These are phyloP conservation scores for Candida glucosophila DNA, from an alignment of 1,139 yeast species.

Conservation along the genomic window DNA sequence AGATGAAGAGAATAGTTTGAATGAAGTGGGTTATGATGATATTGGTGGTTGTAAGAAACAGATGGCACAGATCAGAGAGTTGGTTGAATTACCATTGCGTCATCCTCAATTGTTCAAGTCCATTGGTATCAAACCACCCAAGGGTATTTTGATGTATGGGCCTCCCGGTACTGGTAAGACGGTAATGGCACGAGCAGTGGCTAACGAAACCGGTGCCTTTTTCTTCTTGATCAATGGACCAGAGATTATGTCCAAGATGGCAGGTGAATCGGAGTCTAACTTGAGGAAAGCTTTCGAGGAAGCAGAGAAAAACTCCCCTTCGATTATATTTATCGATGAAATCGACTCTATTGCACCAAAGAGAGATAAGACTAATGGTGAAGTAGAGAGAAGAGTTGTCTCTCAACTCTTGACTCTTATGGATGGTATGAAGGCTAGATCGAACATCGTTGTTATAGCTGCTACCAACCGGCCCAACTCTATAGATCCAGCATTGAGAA, in stretches of 20 bases:
- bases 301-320: constrained; percentile 97
- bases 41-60: constrained; percentile 99
- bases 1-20: constrained; percentile 93
- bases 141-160: constrained; percentile 95
- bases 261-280: constrained; percentile 98
- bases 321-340: constrained; percentile 96
- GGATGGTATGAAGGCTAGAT: constrained; percentile 99
- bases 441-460: constrained; percentile 87
- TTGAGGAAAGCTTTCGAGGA: constrained; percentile 97
- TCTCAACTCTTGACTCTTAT: constrained; percentile 92
- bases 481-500: constrained; percentile 95
- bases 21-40: constrained; percentile 97
- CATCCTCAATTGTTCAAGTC: constrained; percentile 96
- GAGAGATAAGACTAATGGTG: constrained; percentile 99
- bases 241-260: constrained; percentile 99
- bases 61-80: constrained; percentile 96
- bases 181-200: constrained; percentile 99
- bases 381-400: constrained; percentile 93
- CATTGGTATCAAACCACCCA: constrained; percentile 96
- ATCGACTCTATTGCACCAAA: constrained; percentile 99
- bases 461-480: constrained; percentile 96
- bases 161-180: constrained; percentile 99
- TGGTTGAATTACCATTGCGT: constrained; percentile 92
- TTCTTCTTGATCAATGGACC: constrained; percentile 98
- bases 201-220: constrained; percentile 98